Evolutionary conservation across 306 rosid genomes (phyloP).

Genomic region (Dalbergia cochinchinensis): DNA sequence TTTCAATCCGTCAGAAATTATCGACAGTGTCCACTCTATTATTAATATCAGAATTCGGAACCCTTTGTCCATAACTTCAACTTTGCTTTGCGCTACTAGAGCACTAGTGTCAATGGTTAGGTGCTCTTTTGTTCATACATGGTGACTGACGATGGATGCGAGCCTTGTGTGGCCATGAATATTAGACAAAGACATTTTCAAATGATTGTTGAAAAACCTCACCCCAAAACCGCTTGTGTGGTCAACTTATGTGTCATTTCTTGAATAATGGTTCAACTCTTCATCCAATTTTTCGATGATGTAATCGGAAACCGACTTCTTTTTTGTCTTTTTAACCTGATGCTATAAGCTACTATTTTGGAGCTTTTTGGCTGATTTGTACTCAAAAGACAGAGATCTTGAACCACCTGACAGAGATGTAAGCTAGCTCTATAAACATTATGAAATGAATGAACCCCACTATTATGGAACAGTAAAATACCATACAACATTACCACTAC

Average conservation of each 20-base stretch:
- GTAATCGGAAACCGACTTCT: slow-evolving; percentile 17
- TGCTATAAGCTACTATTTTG: slow-evolving; percentile 23
- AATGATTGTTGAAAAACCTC: slow-evolving; percentile 42
- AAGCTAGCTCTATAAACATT: not conserved
- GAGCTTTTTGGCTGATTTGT: slow-evolving; percentile 46
- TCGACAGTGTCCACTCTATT: not conserved
- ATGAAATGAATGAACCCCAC: slow-evolving; percentile 17
- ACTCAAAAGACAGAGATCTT: slow-evolving; percentile 58
- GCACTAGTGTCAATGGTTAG: not conserved
- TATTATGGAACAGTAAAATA: slow-evolving; percentile 28
- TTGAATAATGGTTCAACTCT: slow-evolving; percentile 37
- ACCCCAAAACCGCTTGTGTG: slow-evolving; percentile 28
- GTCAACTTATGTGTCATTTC: slow-evolving; percentile 71
- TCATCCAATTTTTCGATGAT: not conserved
- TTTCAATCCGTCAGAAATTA: not conserved
- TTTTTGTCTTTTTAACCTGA: slow-evolving; percentile 28
- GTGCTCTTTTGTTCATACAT: slow-evolving; percentile 13
- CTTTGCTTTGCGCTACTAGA: not conserved
- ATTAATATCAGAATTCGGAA: not conserved
- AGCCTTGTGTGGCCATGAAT: slow-evolving; percentile 31
- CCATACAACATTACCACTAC: slow-evolving; percentile 27
- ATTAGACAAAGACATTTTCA: slow-evolving; percentile 28
- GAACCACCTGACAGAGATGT: slow-evolving; percentile 55
- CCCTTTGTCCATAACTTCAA: not conserved
- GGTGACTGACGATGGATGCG: too few species aligned